Base-by-base conservation (phyloP, 2,329 filamentous ascomycete genomes). In the Fusarium tricinctum region DNA sequence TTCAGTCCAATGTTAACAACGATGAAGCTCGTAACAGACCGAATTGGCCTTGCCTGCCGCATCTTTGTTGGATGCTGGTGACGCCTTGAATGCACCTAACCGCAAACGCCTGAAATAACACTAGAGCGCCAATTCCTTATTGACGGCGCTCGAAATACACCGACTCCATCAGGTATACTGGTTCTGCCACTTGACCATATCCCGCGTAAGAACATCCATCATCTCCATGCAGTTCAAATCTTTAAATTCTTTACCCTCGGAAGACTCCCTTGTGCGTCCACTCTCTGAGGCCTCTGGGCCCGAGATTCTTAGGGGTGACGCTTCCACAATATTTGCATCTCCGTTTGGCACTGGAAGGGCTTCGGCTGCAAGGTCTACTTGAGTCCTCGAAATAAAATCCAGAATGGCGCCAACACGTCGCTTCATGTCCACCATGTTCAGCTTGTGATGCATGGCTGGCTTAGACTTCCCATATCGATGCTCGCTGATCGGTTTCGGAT, bases 381-480 rank as follows among this genome's bases (percentile, higher is more conserved):
- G 94, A 58, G 93, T 95, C 69, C 93, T 89, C 6, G 92, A 91
- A 67, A 97, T 97, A 75, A 95, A 97, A 71, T 96, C 93, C 61
- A 97, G 85, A 76, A 97, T 97, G 20, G 88, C 91, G 6, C 92
- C 88, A 8, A 94, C 93, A 12, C 93, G 90, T 68, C 92, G 89
- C 80, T 92, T 93, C 88, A 97, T 94, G 75, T 97, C 94, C 62
- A 90, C 90, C 89, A 97, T 92, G 28, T 90, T 94, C 58, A 94
- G 88, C 77, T 92, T 93, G 70, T 86, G 89, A 78, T 86, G 86
- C 49, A 83, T 82, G 58, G 82, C 72, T 5, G 74, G 78, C 72
- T 86, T 86, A 32, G 81, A 80, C 73, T 87, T 89, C 59, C 77
- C 75, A 46, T 86, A 83, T 68, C 89, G 91, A 69, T 83, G 79